Evolutionary conservation across 2,329 filamentous ascomycete genomes (phyloP), one percentile per base, ranked within the genome.

Genomic region (Aaosphaeria arxii): DNA sequence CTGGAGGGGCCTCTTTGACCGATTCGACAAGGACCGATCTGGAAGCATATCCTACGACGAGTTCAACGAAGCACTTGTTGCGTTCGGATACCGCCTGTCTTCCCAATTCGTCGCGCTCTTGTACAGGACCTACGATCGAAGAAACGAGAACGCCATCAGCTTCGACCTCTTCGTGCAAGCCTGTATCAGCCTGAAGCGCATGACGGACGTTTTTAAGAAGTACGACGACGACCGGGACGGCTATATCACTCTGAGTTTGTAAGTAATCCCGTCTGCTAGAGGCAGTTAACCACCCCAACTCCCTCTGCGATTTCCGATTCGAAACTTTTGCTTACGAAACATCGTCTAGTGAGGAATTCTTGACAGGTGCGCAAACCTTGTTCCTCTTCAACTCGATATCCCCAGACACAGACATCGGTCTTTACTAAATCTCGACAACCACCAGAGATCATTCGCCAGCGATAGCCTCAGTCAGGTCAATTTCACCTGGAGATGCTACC

Each of bases 161-260:
- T 99, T 99, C 65, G 94, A 99, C 74, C 74, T 99, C 44, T 99
- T 99, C 64, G 94, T 99, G 52, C 94, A 99, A 78, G 90, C 90
- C 45, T 97, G 94, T 71, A 97, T 99, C 67, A 91, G 85, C 61
- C 78, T 99, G 63, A 96, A 97, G 81, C 83, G 94, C 60, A 97
- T 99, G 92, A 99, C 94, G 51, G 94, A 99, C 71, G 91, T 96
- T 30, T 99, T 99, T 71, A 99, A 99, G 80, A 92, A 91, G 73
- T 99, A 97, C 70, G 94, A 99, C 61, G 89, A 95, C 63, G 94
- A 99, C 71, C 83, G 94, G 39, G 94, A 97, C 72, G 94, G 94
- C 1, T 97, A 91, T 54, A 80, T 80, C 52, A 80, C 77, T 40
- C 58, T 80, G 60, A 79, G 76, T 60, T 80, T 80, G 76, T 78